Base-by-base conservation (phyloP, 2,329 filamentous ascomycete species). In the Exophiala oligosperma region DNA sequence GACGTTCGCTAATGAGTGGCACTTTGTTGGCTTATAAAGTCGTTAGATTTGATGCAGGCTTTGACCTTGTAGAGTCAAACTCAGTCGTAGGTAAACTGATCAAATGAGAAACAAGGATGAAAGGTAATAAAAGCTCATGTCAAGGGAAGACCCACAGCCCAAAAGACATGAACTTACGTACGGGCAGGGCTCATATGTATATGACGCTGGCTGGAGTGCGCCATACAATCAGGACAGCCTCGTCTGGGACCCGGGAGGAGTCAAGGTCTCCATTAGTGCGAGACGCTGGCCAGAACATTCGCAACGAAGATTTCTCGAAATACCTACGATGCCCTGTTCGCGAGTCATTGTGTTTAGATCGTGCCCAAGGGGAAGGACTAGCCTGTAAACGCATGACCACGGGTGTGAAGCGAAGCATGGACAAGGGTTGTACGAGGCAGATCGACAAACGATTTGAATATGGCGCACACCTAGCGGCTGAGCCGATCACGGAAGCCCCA, bases 1-100 rank as follows among this genome's bases (percentile, higher is more conserved):
- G 38, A 37, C 26, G n/a, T 7, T 55, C 29, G 17, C 43, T 52
- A n/a, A 53, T 28, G 21, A 38, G 26, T 37, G 57, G 59, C 41
- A 44, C n/a, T 46, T 47, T 48, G 49, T 21, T 37, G 41, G 32
- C 41, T 61, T 57, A 52, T 60, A 50, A 54, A 54, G 44, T 43
- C 52, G 40, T 35, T 32, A 21, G 51, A 17, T 29, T 54, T 49
- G 54, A 29, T 55, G 47, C 54, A 49, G 47, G 43, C 50, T 37
- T n/a, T 37, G 44, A 46, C 49, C 50, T 57, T 51, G 50, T 12
- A 21, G 6, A 35, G 32, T 35, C 32, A 35, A 35, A 35, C 11
- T 9, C 9, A 11, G 6, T 9, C 2, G 32, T 11, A 9, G 17
- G 21, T 24, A 14, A 17, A 26, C 43, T 46, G 43, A 46, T 23